Base-by-base conservation (phyloP, 768 basidiomycete species). In the Fistulinella prunicolor region DNA sequence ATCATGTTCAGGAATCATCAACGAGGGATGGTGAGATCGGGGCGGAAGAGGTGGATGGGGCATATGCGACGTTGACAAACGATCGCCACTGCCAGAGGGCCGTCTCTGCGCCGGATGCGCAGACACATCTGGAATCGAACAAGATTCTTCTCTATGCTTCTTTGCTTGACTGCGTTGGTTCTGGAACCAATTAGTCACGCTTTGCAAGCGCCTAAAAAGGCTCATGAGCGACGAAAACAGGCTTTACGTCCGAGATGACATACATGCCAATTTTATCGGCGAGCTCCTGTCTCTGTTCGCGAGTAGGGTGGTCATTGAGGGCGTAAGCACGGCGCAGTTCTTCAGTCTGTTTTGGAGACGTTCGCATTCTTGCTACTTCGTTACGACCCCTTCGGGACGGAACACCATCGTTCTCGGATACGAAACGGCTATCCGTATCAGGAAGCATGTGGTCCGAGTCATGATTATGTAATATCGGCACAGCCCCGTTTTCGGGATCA, bases 121-220 rank as follows among this genome's bases (percentile, higher is more conserved):
- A 38, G 60, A 38, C 3, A 50, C 32, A 35, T 55, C 60, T 0
- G 65, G 47, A 37, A 61, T 59, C 35, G 68, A 62, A 41, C 56
- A 51, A 6, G 51, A 56, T 42, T 84, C 82, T 52, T 86, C 83
- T 55, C 74, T 79, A 57, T 76, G 78, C 70, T 85, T 86, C 72
- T 84, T 85, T 26, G 85, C 80, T 54, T 83, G 76, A 64, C 81
- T 87, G 58, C 86, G 85, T 61, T 90, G 86, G 59, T 89, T 88
- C 73, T 89, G 87, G 65, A 90, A 90, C 89, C 88, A 89, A 62
- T 90, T 89, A 2, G 83, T 88, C 48, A 90, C 82, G 47, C 81
- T 86, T 67, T 87, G 82, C 68, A 85, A 78, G 54, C 80, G 83
- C 86, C 88, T 90, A 53, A 65, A 58, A 64, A 59, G 62, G 53